Base-by-base conservation (phyloP, 257 asterid species). In the Nicotiana benthamiana region DNA sequence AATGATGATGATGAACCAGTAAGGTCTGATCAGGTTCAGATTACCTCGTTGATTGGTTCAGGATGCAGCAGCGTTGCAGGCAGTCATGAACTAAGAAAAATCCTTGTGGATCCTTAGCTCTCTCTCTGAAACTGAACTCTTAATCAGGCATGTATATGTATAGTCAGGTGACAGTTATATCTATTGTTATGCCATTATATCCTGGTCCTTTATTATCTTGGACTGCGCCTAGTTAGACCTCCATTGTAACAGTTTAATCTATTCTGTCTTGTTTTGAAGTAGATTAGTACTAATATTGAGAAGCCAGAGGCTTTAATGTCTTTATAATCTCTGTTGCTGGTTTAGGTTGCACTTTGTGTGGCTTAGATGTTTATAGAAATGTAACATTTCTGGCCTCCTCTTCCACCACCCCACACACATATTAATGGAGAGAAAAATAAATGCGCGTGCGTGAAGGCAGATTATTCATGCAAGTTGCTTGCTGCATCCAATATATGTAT, bases 1-100 rank as follows among this genome's bases (percentile, higher is more conserved):
- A 96, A 94, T 63, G 97, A 90, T 20, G 97, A 93, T 17, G 98
- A 94, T 26, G 97, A 94, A 80, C 88, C 89, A 12, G 96, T 93
- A 74, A 89, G 82, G 64, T 93, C 96, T 2, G 98, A 94, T 89
- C 88, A 92, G 68, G 93, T 87, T 28, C 90, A 92, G 91, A 54
- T 94, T 51, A 91, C 91, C 67, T 90, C 97, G 10, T 88, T 89
- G 30, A 43, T 61, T 61, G 84, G 89, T 82, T 86, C 97, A 28
- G 87, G 89, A 3, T 94, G 98, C 84, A 84, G 86, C 5, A 81
- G 81, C 34, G 7, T 4, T 34, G 75, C 80, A 75, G 81, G 84
- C 80, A 77, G 79, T 63, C 77, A 3, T 6, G 86, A 87, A 46
- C 79, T 83, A 16, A 84, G 91, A 78, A 84, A 86, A 46, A 11